Base-by-base conservation (phyloP, 371 early-diverging fungal species). In the Quaeritorhiza haematococci region DNA sequence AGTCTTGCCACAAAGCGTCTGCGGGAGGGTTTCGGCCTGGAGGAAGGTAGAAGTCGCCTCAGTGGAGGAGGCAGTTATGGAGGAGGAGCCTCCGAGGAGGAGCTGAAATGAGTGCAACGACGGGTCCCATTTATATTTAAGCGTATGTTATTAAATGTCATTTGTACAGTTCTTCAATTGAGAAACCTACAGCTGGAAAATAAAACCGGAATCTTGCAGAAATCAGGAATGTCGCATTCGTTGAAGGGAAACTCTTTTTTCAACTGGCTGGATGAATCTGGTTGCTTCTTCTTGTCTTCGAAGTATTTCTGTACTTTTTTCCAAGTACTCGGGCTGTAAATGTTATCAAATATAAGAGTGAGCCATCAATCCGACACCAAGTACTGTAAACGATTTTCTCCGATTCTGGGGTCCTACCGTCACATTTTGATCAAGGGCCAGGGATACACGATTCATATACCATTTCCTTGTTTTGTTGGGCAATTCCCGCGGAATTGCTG, bases 401-500 rank as follows among this genome's bases (percentile, higher is more conserved):
- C 38, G 38, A 13, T 38, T 38, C 38, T 38, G 13, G 19, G 19
- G 38, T 13, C 10, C 10, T 38, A 38, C 19, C 38, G 13, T 38
- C 38, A 13, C 19, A 13, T 38, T 19, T 54, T 68, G 68, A 29
- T 76, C 74, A 8, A 76, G 53, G 1, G 67, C 66, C 74, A 76
- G 71, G 15, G 77, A 69, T 19, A 68, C 62, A 21, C 77, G 55
- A 57, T 72, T 72, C 63, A 68, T 72, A 56, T 72, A 76, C 77
- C 77, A 76, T 56, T 76, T 76, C 49, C 67, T 76, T n/a, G 62
- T 58, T 49, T 62, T 45, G 24, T 65, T 70, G 10, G 66, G 69
- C 23, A 73, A 55, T 3, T 64, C 69, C 21, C 63, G 53, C 13
- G 77, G 77, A 33, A 76, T 64, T 4, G 77, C 77, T 5, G 77